These are phyloP conservation scores for Pharnaceum exiguum DNA, from an alignment of 148 eudicot species.

Conservation along the genomic window DNA sequence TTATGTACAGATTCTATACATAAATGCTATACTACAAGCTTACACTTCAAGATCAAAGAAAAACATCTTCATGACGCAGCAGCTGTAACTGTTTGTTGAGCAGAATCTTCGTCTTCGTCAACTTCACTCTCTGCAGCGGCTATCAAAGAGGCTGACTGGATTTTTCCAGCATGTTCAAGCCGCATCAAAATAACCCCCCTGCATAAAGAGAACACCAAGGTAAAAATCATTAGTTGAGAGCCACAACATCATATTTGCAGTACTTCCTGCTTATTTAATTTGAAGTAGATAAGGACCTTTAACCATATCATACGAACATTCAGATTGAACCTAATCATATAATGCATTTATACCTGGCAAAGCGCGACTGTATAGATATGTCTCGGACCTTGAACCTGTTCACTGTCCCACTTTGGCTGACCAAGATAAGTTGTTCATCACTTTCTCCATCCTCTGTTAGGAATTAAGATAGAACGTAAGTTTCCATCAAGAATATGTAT, in stretches of 20 bases:
- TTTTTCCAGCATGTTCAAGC: constrained; percentile 80
- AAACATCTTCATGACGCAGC: constrained; percentile 13
- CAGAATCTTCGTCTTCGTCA: constrained; percentile 30
- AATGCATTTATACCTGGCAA: constrained; percentile 52
- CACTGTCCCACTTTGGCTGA: constrained; percentile 93
- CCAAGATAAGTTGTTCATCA: constrained; percentile 89
- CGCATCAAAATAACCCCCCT: constrained; percentile 98
- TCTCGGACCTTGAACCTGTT: constrained; percentile 90
- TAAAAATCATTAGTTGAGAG: too few species aligned
- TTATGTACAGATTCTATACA: constrained; percentile 14
- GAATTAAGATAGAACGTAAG: constrained; percentile 4
- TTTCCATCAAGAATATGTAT: neutral
- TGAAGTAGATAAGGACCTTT: too few species aligned
- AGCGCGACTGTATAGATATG: constrained; percentile 88
- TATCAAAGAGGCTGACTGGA: constrained; percentile 86
- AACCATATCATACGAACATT: too few species aligned
- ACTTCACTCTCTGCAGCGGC: constrained; percentile 50
- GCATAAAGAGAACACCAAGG: neutral
- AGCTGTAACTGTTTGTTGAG: constrained; percentile 22
- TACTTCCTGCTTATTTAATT: neutral
- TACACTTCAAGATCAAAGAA: neutral
- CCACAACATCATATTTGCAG: neutral
- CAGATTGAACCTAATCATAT: too few species aligned
- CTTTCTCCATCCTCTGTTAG: constrained; percentile 91
- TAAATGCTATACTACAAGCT: neutral